These are phyloP conservation scores for Zygosaccharomyces siamensis DNA, from an alignment of 805 yeast genomes.

Conservation along the genomic window DNA sequence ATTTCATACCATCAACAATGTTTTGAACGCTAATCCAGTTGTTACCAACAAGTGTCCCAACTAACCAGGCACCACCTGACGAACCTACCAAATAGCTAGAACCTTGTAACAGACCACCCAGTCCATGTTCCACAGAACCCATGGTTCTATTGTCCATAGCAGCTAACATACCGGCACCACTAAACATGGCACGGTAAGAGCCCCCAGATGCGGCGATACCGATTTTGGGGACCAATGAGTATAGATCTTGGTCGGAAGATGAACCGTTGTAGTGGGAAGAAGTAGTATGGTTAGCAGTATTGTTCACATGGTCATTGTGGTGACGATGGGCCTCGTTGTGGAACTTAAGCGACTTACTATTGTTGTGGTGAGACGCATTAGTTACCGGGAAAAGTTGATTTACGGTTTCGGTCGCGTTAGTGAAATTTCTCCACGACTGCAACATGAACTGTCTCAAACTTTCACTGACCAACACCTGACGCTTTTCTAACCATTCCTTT, in stretches of 20 bases:
- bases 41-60: slow-evolving; percentile 63
- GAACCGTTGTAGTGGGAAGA: slow-evolving; percentile 1
- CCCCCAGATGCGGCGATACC: slow-evolving; percentile 73
- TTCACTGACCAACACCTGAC: slow-evolving; percentile 13
- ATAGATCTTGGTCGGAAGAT: slow-evolving; percentile 32
- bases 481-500: slow-evolving; percentile 43
- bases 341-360: not conserved
- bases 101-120: slow-evolving; percentile 72
- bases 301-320: not conserved
- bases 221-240: slow-evolving; percentile 27
- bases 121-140: slow-evolving; percentile 48
- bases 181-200: slow-evolving; percentile 81
- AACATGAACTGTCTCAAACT: slow-evolving; percentile 15
- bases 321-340: not conserved
- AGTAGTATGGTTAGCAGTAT: slow-evolving; percentile 11
- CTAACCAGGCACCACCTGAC: slow-evolving; percentile 82
- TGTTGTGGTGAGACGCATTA: not conserved
- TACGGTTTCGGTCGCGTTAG: slow-evolving; percentile 21
- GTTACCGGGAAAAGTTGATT: not conserved
- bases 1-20: slow-evolving; percentile 39
- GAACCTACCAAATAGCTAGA: slow-evolving; percentile 70
- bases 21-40: slow-evolving; percentile 68
- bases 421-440: slow-evolving; percentile 19
- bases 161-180: slow-evolving; percentile 80
- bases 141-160: slow-evolving; percentile 71